A percentile compares a stretch with the other conserved stretches of the same genome.
phyloP scores from a whole-genome alignment of 495 filamentous ascomycete genomes.

The Mycothermus thermophilus region DNA sequence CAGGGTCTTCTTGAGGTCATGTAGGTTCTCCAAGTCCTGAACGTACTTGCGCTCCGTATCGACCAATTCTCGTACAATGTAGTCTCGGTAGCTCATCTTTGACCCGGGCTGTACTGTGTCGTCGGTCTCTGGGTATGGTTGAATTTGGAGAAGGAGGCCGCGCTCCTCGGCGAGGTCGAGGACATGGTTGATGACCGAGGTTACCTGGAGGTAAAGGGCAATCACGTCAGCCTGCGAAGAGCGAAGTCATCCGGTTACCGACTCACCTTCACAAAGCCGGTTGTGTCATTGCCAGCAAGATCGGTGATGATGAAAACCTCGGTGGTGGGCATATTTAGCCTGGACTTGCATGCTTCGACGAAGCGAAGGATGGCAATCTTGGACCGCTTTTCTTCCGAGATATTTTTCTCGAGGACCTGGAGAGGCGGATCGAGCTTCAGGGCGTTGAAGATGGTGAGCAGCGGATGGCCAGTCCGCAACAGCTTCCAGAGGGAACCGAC shows the following conservation, averaged over 20 bases:
- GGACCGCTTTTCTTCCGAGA: slow-evolving; percentile 49
- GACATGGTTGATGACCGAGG: slow-evolving; percentile 75
- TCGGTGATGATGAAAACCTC: slow-evolving; percentile 89
- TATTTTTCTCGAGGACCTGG: slow-evolving; percentile 42
- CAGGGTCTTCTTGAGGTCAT: slow-evolving; percentile 79
- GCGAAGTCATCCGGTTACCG: not conserved
- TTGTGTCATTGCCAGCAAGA: slow-evolving; percentile 85
- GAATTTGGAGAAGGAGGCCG: slow-evolving; percentile 49
- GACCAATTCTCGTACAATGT: slow-evolving; percentile 80
- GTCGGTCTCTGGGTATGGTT: slow-evolving; percentile 33
- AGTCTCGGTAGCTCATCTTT: slow-evolving; percentile 65
- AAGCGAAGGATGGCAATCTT: slow-evolving; percentile 47
- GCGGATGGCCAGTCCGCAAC: slow-evolving; percentile 67
- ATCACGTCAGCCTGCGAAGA: too few relatives aligned
- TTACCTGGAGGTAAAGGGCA: slow-evolving; percentile 30
- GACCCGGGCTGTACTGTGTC: slow-evolving; percentile 29
- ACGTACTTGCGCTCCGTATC: slow-evolving; percentile 95
- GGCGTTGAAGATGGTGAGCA: slow-evolving; percentile 81
- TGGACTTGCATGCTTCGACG: slow-evolving; percentile 40
- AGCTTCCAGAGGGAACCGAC: slow-evolving; percentile 86
- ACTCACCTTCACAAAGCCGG: slow-evolving; percentile 85
- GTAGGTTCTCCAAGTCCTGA: slow-evolving; percentile 89
- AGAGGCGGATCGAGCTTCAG: slow-evolving; percentile 52
- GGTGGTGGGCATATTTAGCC: slow-evolving; percentile 59
- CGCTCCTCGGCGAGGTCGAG: slow-evolving; percentile 69